Evolutionary conservation across 2,329 filamentous ascomycete genomes (phyloP).

Genomic region (Penicillium nordicum): DNA sequence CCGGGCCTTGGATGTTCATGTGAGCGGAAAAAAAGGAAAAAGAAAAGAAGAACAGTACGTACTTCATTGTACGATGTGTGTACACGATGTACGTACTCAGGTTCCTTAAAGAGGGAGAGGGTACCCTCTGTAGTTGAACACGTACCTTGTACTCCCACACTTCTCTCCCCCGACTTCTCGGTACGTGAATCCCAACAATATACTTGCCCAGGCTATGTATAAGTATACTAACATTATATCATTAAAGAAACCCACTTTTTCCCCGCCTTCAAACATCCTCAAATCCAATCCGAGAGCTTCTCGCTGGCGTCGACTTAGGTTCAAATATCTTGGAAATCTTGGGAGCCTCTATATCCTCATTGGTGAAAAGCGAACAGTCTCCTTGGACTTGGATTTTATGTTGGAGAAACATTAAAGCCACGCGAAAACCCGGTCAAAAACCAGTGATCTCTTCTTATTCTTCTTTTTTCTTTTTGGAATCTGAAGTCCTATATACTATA

Average conservation of each 20-base stretch:
- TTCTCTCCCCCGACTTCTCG: neutral
- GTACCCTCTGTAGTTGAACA: neutral
- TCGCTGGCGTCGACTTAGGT: neutral
- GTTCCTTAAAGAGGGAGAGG: conserved; percentile 10
- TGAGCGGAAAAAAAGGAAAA: conserved; percentile 27
- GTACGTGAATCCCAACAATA: neutral
- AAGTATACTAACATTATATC: conserved; percentile 9
- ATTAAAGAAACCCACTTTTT: conserved; percentile 26
- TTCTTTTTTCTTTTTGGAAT: neutral
- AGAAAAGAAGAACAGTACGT: neutral
- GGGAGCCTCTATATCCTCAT: neutral
- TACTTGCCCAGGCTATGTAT: neutral
- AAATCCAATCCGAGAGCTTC: conserved; percentile 15
- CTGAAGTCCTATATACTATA: neutral
- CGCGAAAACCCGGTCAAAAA: neutral
- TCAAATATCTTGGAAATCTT: conserved; percentile 1
- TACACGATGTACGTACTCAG: neutral
- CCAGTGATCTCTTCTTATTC: no score
- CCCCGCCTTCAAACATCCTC: conserved; percentile 21
- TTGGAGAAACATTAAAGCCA: neutral
- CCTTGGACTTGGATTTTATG: neutral
- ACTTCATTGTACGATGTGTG: neutral
- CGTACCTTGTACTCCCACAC: neutral
- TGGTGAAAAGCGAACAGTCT: neutral
- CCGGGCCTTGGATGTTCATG: conserved; percentile 30